Base-by-base conservation (phyloP, 2,329 filamentous ascomycete genomes). In the Myriangium duriaei region DNA sequence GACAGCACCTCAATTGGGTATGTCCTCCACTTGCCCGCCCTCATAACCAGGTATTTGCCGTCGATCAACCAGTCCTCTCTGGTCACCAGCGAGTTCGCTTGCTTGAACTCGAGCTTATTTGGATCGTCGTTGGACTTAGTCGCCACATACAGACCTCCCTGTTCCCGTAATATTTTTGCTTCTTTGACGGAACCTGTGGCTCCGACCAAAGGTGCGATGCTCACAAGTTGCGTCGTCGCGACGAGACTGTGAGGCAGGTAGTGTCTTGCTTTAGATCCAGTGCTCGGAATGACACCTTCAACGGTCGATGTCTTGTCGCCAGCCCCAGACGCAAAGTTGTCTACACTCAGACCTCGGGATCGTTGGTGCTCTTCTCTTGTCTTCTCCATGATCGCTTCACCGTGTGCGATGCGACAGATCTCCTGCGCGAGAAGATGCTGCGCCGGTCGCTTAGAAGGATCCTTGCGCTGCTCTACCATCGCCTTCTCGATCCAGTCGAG, bases 401-500 rank as follows among this genome's bases (percentile, higher is more conserved):
- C 84, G 53, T 96, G 86, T 1, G 86, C 72, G 2, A 98, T 68
- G 34, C 79, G 71, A 1, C 92, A 66, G 14, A 96, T 79, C 54
- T 98, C 87, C 35, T 67, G 73, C 1, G 91, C 91, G 2, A 98
- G 72, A 1, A 70, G 63, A 53, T 94, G 87, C 50, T 98, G 88
- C 3, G 88, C 86, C 40, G 75, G 56, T 18, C 91, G 76, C 59
- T 79, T 75, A 1, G 76, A 70, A 0, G 82, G 81, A 40, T 87
- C 71, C 17, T 66, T 45, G 6, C 59, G 60, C 48, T 96, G 87
- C 44, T 79, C 57, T 19, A 64, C 56, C 72, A 96, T 81, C 37
- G 82, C 58, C 11, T 64, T 51, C 3, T 67, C 53, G 46, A 98
- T 92, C n/a, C 74, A 58, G 5, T 68, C 53, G 2, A 82, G 49